Evolutionary conservation across 805 yeast genomes (phyloP), one percentile per base, ranked within the genome.

Genomic region (Allodekkera sacchari): DNA sequence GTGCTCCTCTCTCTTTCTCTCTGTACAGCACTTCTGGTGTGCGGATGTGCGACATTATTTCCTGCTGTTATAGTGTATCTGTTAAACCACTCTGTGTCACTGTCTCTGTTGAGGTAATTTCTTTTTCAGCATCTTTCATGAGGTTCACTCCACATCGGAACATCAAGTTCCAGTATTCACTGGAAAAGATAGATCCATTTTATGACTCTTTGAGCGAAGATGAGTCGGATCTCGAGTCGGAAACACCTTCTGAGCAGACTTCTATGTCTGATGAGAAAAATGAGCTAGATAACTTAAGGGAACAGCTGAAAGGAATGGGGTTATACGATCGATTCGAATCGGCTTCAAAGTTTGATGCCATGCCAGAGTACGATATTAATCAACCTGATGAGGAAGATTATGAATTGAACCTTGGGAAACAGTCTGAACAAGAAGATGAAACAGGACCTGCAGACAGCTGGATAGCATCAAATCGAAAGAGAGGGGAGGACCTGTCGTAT

Each of bases 91-190:
- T n/a, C n/a, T n/a, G n/a, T n/a, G n/a, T n/a, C n/a, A n/a, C n/a
- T n/a, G n/a, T n/a, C n/a, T n/a, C n/a, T n/a, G n/a, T n/a, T n/a
- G n/a, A n/a, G n/a, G n/a, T n/a, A n/a, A n/a, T 10, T 20, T 20
- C 10, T 10, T 7, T 23, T 12, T 23, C 12, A 11, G 4, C 14
- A 27, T 16, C 19, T n/a, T 15, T 2, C 5, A 50, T 53, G 59
- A 39, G 57, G 31, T 52, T 52, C 30, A 41, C 40, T 11, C 57
- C 57, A 14, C 55, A 49, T 27, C 36, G 48, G 37, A 39, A 42
- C 33, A 44, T 27, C 16, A 25, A 21, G 7, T 38, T 46, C 15
- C 52, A 46, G 32, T 32, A 32, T 14, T 35, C 37, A 4, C 32
- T 35, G 43, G 57, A 34, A 33, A 35, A 23, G 39, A 47, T 41